Evolutionary conservation across 164 flowering plant species (phyloP).

Genomic region (Piper longum): DNA sequence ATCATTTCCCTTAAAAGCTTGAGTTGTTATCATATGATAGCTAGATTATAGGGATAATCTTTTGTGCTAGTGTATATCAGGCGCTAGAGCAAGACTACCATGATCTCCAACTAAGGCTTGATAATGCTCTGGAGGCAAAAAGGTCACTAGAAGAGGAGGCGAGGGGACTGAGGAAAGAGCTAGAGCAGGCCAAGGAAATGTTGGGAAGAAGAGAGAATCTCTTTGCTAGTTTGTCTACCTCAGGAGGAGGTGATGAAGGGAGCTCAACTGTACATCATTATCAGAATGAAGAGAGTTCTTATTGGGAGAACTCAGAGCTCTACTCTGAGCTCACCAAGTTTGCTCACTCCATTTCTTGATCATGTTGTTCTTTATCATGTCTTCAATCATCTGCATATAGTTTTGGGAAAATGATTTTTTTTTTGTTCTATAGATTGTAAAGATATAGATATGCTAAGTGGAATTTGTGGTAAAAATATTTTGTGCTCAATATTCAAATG

Average conservation of each 20-base stretch:
- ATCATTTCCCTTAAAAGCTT: no score
- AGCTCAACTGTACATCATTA: constrained; percentile 4
- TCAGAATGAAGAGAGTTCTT: constrained; percentile 4
- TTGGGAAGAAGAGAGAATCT: constrained; percentile 5
- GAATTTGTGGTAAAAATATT: no score
- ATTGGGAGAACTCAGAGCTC: constrained; percentile 9
- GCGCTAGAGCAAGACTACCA: constrained; percentile 70
- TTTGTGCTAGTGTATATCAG: constrained; percentile 11
- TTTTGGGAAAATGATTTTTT: no score
- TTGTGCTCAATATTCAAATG: no score
- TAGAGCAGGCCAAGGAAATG: constrained; percentile 21
- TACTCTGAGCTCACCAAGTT: not conserved
- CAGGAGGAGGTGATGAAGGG: constrained; percentile 14
- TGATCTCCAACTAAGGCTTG: constrained; percentile 31
- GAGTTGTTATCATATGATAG: no score
- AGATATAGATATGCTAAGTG: no score
- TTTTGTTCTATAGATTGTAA: no score
- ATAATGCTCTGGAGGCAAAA: constrained; percentile 19
- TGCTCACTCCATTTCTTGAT: not conserved
- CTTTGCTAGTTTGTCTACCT: constrained; percentile 6
- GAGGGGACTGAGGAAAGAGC: constrained; percentile 19
- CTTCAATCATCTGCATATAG: no score
- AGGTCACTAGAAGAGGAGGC: constrained; percentile 28
- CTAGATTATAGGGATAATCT: no score
- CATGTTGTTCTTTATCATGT: no score